These are phyloP conservation scores for Nematocida sp. DNA, from an alignment of 371 early-diverging fungal species.

Conservation along the genomic window DNA sequence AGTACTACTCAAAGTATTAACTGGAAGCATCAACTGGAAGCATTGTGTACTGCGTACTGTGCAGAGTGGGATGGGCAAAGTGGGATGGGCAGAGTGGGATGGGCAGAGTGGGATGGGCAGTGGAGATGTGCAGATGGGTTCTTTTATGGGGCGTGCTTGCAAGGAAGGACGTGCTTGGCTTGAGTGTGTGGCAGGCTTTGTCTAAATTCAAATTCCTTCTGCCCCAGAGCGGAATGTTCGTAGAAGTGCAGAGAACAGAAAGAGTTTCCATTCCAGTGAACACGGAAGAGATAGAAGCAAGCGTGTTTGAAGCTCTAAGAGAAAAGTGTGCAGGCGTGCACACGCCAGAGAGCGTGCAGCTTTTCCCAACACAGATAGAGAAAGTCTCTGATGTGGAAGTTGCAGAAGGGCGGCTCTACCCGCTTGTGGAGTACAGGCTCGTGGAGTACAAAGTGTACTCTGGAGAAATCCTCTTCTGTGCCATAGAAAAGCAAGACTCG, in stretches of 20 bases:
- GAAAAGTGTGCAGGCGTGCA: constrained; percentile 12
- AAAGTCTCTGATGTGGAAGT: constrained; percentile 18
- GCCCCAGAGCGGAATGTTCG: constrained; percentile 32
- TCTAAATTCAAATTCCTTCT: no score
- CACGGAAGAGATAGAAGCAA: neutral
- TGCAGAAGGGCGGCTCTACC: constrained; percentile 41
- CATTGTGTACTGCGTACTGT: no score
- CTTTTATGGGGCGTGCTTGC: no score
- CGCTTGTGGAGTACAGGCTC: constrained; percentile 32
- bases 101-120: no score
- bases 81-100: no score
- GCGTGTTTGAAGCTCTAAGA: neutral
- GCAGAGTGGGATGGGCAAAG: no score
- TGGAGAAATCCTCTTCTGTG: constrained; percentile 34
- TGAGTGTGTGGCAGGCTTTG: no score
- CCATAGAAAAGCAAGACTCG: constrained; percentile 37
- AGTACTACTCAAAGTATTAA: no score
- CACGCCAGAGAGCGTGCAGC: neutral
- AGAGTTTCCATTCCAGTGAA: constrained; percentile 29
- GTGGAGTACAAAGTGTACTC: constrained; percentile 18
- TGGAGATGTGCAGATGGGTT: no score
- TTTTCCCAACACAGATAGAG: constrained; percentile 21
- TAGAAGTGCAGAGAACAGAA: constrained; percentile 26
- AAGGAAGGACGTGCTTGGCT: no score
- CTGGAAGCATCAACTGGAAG: no score